A percentile compares a stretch with the other conserved stretches of the same genome.
Evolutionary conservation across 2,329 filamentous ascomycete genomes (phyloP).

Genomic region (Didymella pinodella): DNA sequence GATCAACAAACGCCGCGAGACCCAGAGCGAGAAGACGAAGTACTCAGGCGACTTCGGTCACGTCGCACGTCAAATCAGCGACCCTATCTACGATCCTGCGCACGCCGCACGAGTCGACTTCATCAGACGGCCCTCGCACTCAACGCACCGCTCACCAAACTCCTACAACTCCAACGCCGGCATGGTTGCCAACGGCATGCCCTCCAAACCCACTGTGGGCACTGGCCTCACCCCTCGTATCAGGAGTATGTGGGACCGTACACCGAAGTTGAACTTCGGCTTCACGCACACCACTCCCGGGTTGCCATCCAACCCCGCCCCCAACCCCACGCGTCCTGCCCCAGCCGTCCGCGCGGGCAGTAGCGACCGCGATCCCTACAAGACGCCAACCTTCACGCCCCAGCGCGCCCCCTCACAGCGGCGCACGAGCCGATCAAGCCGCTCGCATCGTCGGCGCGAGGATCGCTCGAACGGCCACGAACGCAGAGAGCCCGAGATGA

Average conservation of each 20-base stretch:
- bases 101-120: slow-evolving; percentile 49
- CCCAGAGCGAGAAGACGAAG: slow-evolving; percentile 34
- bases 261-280: slow-evolving; percentile 44
- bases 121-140: slow-evolving; percentile 43
- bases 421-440: slow-evolving; percentile 27
- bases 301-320: slow-evolving; percentile 21
- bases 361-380: slow-evolving; percentile 43
- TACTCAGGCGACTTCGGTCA: slow-evolving; percentile 51
- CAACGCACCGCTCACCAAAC: slow-evolving; percentile 25
- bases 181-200: slow-evolving; percentile 34
- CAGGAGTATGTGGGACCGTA: slow-evolving; percentile 49
- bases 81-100: slow-evolving; percentile 51
- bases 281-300: slow-evolving; percentile 25
- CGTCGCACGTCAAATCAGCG: slow-evolving; percentile 49
- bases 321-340: slow-evolving; percentile 27
- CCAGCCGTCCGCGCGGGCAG: slow-evolving; percentile 41
- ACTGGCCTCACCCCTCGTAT: slow-evolving; percentile 43
- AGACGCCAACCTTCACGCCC: slow-evolving; percentile 41
- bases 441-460: slow-evolving; percentile 9
- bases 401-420: slow-evolving; percentile 30
- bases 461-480: neutral
- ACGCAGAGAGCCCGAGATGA: slow-evolving; percentile 14
- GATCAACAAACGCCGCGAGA: slow-evolving; percentile 46
- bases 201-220: slow-evolving; percentile 21
- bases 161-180: slow-evolving; percentile 39